Conservation (phyloP, 2,329 filamentous ascomycete genomes). For the Talaromyces sp. region DNA sequence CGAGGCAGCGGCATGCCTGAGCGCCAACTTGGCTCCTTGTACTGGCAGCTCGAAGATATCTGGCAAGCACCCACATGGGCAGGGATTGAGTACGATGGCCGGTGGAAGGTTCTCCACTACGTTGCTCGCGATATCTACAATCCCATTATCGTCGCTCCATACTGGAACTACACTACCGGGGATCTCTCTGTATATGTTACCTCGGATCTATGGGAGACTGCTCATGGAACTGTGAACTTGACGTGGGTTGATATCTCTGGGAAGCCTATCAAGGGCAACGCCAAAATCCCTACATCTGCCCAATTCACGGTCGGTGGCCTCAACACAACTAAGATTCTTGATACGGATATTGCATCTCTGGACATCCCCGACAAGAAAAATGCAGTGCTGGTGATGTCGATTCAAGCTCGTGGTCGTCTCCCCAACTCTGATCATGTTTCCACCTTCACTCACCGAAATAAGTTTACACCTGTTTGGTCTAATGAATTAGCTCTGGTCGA, state of each 20-base stretch:
- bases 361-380: constrained; percentile 38
- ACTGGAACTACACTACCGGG: constrained; percentile 55
- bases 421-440: constrained; percentile 46
- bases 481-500: constrained; percentile 52
- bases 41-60: constrained; percentile 68
- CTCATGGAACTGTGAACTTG: constrained; percentile 50
- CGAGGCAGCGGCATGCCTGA: constrained; percentile 60
- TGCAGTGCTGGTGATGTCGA: constrained; percentile 48
- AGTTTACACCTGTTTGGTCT: constrained; percentile 53
- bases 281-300: constrained; percentile 35
- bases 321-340: constrained; percentile 55
- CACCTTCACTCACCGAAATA: constrained; percentile 55
- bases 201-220: constrained; percentile 59
- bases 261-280: constrained; percentile 40
- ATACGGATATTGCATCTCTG: constrained; percentile 41
- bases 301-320: constrained; percentile 53
- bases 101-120: constrained; percentile 66
- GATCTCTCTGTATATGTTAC: constrained; percentile 58
- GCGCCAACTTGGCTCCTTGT: constrained; percentile 61
- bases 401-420: constrained; percentile 49
- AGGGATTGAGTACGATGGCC: constrained; percentile 63
- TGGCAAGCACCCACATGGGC: constrained; percentile 68
- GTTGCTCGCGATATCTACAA: constrained; percentile 60
- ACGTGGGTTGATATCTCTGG: constrained; percentile 58
- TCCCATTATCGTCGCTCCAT: constrained; percentile 61